Evolutionary conservation across 768 basidiomycete species (phyloP).

Genomic region (Russula olivacea): DNA sequence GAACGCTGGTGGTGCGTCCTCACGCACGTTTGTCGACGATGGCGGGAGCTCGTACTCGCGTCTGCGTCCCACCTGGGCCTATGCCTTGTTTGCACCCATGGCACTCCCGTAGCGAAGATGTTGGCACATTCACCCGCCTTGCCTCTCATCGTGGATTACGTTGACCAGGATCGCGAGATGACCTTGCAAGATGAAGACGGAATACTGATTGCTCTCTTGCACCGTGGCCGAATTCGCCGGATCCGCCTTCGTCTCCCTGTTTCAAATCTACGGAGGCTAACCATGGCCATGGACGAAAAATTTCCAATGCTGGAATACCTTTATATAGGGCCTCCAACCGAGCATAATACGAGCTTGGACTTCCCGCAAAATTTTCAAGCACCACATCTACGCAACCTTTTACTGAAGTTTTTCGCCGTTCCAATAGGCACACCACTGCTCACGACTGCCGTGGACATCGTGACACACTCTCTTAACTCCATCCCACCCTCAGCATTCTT

Average conservation of each 20-base stretch:
- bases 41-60: background rate
- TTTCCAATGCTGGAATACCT: background rate
- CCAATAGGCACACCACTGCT: background rate
- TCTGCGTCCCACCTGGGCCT: background rate
- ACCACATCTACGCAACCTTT: background rate
- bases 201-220: background rate
- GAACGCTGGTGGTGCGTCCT: background rate
- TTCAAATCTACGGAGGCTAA: background rate
- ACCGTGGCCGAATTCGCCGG: background rate
- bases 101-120: background rate
- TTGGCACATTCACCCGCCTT: conserved; percentile 1
- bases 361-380: background rate
- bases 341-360: background rate
- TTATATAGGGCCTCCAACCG: background rate
- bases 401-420: background rate
- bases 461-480: background rate
- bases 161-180: background rate
- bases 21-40: background rate
- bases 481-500: background rate
- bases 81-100: background rate
- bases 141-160: background rate
- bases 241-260: background rate
- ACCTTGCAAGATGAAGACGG: background rate
- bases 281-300: background rate
- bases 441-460: background rate